phyloP scores from a whole-genome alignment of 2,329 filamentous ascomycete genomes.

The Cladophialophora psammophila region DNA sequence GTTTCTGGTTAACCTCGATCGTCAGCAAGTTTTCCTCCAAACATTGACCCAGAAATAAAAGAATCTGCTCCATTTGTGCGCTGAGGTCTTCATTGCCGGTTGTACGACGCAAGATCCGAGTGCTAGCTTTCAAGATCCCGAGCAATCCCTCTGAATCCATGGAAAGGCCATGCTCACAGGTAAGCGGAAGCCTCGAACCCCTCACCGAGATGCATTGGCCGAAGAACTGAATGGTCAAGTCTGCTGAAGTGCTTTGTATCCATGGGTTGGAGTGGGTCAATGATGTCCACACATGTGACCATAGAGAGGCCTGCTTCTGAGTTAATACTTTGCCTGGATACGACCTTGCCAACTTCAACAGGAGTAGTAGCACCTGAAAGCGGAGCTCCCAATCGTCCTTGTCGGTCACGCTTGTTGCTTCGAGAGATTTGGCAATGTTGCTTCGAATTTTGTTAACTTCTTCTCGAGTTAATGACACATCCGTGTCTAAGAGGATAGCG shows the following conservation, averaged over 20 bases:
- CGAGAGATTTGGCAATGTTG: constrained; percentile 25
- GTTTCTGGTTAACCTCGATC: constrained; percentile 53
- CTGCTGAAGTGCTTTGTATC: constrained; percentile 79
- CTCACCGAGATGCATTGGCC: constrained; percentile 73
- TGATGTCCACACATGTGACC: constrained; percentile 72
- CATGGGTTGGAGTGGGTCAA: constrained; percentile 75
- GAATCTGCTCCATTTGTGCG: constrained; percentile 77
- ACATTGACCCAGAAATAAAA: constrained; percentile 78
- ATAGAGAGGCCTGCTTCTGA: constrained; percentile 68
- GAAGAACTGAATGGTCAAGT: constrained; percentile 78
- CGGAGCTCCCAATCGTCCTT: constrained; percentile 70
- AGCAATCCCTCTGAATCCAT: constrained; percentile 71
- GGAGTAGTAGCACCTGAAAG: constrained; percentile 74
- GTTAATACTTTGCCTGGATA: constrained; percentile 71
- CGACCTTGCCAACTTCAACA: constrained; percentile 71
- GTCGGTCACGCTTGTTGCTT: constrained; percentile 48
- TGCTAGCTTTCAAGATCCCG: constrained; percentile 63
- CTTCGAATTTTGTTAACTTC: constrained; percentile 30
- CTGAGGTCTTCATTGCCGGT: constrained; percentile 77
- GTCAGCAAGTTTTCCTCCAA: constrained; percentile 65
- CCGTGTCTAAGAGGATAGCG: constrained; percentile 79
- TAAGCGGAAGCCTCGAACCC: constrained; percentile 64
- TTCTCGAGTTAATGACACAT: constrained; percentile 67
- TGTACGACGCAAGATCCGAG: constrained; percentile 66
- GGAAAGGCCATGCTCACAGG: constrained; percentile 73